These are phyloP conservation scores for Mycena sanguinolenta DNA, from an alignment of 768 basidiomycete genomes.

Conservation along the genomic window DNA sequence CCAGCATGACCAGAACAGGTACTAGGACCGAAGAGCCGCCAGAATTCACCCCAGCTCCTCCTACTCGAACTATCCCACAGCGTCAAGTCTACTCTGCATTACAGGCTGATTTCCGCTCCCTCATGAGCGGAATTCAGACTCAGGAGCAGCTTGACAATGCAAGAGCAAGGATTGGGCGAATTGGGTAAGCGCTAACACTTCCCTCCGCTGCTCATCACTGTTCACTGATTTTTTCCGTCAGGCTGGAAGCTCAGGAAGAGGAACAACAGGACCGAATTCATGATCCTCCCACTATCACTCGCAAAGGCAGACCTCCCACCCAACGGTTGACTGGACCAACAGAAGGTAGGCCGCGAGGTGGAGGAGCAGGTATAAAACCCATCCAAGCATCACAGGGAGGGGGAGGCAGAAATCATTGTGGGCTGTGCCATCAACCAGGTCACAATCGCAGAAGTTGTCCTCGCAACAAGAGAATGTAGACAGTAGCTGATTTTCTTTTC, in stretches of 20 bases:
- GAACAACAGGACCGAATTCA: background rate
- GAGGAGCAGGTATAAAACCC: background rate
- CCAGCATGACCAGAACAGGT: no score
- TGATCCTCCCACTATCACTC: no score
- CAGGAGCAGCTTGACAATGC: conserved; percentile 42
- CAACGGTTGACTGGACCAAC: background rate
- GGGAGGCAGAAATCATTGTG: background rate
- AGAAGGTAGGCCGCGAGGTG: background rate
- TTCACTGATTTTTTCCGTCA: background rate
- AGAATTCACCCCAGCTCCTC: conserved; percentile 6
- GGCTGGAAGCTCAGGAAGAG: background rate
- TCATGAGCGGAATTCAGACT: conserved; percentile 42
- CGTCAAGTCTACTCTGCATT: no score
- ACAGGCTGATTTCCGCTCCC: conserved; percentile 41
- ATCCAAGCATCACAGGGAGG: background rate
- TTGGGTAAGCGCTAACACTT: no score
- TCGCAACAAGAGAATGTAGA: background rate
- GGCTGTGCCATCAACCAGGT: background rate
- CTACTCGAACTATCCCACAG: conserved; percentile 43
- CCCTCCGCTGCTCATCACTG: background rate
- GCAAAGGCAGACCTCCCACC: background rate
- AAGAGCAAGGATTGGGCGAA: background rate
- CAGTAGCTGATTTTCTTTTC: background rate
- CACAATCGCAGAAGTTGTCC: background rate
- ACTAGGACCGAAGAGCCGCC: background rate